Evolutionary conservation across 306 rosid genomes (phyloP).

Genomic region (Pyrus bretschneideri): DNA sequence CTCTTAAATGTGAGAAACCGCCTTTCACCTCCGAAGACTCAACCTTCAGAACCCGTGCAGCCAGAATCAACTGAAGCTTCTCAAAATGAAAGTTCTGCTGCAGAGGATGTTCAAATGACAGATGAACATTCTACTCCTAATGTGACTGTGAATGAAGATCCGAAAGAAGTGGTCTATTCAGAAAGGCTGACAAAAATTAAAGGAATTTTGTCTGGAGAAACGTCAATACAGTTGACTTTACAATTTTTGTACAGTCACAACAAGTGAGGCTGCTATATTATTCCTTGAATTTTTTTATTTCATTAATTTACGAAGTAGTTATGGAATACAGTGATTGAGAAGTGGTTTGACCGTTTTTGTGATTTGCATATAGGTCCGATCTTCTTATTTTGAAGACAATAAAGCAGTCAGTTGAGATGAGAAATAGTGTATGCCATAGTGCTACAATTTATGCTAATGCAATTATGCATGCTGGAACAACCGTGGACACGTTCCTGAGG

Average conservation of each 20-base stretch:
- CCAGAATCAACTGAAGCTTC: constrained; percentile 33
- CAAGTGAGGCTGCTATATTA: constrained; percentile 58
- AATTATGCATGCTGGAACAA: constrained; percentile 97
- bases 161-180: constrained; percentile 62
- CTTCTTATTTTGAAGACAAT: constrained; percentile 94
- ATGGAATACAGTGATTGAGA: not conserved
- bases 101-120: constrained; percentile 76
- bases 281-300: constrained; percentile 1
- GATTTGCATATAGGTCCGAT: constrained; percentile 60
- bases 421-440: constrained; percentile 94
- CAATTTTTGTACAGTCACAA: constrained; percentile 94
- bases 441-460: constrained; percentile 97
- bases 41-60: constrained; percentile 40
- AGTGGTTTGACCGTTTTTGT: constrained; percentile 21
- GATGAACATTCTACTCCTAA: constrained; percentile 47
- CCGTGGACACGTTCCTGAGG: constrained; percentile 93
- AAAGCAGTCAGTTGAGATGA: constrained; percentile 98
- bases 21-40: constrained; percentile 60
- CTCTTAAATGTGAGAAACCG: constrained; percentile 74
- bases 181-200: constrained; percentile 77
- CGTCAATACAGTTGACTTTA: constrained; percentile 81
- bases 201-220: constrained; percentile 93
- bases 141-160: constrained; percentile 54
- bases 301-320: not conserved
- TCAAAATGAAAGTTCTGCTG: constrained; percentile 47